Evolutionary conservation across 352 stramenopile species (phyloP).

Genomic region (Pythium aristosporum): DNA sequence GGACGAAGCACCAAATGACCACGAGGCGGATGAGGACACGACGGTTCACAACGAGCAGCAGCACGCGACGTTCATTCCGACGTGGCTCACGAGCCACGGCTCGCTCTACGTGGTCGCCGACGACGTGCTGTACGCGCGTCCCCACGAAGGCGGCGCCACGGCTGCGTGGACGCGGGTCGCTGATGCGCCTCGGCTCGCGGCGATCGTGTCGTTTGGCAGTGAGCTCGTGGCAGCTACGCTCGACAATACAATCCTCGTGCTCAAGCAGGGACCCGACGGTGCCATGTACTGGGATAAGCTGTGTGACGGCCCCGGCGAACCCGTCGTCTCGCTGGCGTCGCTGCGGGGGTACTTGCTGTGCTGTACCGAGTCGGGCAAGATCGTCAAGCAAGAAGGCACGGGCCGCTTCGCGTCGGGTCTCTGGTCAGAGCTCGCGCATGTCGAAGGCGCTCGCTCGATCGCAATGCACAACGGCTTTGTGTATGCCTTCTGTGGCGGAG

Average conservation of each 20-base stretch:
- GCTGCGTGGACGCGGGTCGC: conserved; percentile 46
- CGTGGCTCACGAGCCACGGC: conserved; percentile 76
- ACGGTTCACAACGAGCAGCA: conserved; percentile 14
- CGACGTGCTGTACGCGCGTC: conserved; percentile 54
- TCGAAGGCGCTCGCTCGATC: conserved; percentile 46
- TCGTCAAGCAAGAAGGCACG: conserved; percentile 67
- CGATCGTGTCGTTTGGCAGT: conserved; percentile 76
- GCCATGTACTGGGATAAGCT: conserved; percentile 50
- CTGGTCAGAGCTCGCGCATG: conserved; percentile 56
- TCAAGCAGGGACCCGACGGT: conserved; percentile 38
- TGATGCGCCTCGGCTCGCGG: conserved; percentile 42
- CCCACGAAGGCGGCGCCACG: conserved; percentile 45
- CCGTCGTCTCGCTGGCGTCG: conserved; percentile 63
- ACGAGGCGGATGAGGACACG: conserved; percentile 16
- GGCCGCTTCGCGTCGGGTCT: conserved; percentile 57
- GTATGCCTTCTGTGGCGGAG: conserved; percentile 43
- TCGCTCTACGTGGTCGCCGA: conserved; percentile 69
- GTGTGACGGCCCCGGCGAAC: conserved; percentile 39
- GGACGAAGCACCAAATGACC: neutral
- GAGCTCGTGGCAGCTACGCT: conserved; percentile 61
- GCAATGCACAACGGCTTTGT: conserved; percentile 72
- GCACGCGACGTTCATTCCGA: conserved; percentile 45
- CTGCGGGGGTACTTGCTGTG: conserved; percentile 63
- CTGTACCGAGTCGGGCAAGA: conserved; percentile 54
- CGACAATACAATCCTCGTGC: conserved; percentile 52